A percentile compares a stretch with the other conserved stretches of the same genome.
These are phyloP conservation scores for Phoma sp. DNA, from an alignment of 2,329 filamentous ascomycete genomes.

Conservation along the genomic window DNA sequence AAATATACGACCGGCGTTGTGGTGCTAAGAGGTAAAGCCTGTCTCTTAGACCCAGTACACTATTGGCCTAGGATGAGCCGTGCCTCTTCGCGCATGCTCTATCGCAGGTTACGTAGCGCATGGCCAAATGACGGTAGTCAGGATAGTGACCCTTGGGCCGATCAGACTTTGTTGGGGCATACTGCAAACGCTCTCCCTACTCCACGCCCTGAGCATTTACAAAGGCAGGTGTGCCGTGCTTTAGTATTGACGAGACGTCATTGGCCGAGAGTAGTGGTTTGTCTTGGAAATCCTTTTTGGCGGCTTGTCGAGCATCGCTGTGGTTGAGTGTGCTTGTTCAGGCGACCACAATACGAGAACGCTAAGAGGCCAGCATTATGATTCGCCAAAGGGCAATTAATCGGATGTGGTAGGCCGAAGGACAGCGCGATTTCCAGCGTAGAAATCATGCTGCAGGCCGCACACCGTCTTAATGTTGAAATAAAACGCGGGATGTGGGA, in stretches of 20 bases:
- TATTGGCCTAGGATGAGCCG: slow-evolving; percentile 19
- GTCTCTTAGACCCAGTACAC: slow-evolving; percentile 14
- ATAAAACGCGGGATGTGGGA: not conserved
- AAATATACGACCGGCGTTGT: slow-evolving; percentile 12
- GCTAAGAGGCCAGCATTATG: slow-evolving; percentile 14
- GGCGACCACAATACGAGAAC: slow-evolving; percentile 17
- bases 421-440: slow-evolving; percentile 6
- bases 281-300: slow-evolving; percentile 18
- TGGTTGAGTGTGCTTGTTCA: slow-evolving; percentile 14
- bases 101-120: slow-evolving; percentile 13
- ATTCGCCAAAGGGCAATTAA: slow-evolving; percentile 9
- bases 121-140: slow-evolving; percentile 19
- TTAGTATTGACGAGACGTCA: not conserved
- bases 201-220: not conserved
- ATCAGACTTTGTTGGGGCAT: slow-evolving; percentile 15
- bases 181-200: slow-evolving; percentile 3
- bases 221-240: slow-evolving; percentile 14
- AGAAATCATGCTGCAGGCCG: slow-evolving; percentile 3
- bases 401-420: slow-evolving; percentile 10
- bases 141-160: slow-evolving; percentile 13
- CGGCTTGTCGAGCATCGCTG: slow-evolving; percentile 16
- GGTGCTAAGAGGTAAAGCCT: slow-evolving; percentile 16
- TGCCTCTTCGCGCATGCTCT: slow-evolving; percentile 17
- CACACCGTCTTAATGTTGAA: not conserved
- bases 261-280: slow-evolving; percentile 1